phyloP scores from a whole-genome alignment of 177 flowering plant genomes.

The Tripterygium wilfordii region DNA sequence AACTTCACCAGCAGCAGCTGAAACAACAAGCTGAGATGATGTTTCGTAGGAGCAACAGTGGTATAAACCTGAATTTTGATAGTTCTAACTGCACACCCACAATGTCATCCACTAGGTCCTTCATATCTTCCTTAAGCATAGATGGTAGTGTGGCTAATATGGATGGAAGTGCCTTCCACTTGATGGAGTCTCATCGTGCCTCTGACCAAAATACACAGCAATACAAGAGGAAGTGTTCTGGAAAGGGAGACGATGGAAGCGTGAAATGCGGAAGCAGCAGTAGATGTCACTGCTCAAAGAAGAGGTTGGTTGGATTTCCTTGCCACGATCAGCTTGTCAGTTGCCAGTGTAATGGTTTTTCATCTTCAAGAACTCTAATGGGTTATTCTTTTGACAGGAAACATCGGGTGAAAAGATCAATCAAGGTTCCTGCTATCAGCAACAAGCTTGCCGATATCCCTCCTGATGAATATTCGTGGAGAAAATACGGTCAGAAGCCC shows the following conservation, averaged over 20 bases:
- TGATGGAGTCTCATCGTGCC: conserved; percentile 55
- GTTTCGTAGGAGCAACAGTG: conserved; percentile 61
- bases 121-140: conserved; percentile 85
- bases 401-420: conserved; percentile 81
- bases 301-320: conserved; percentile 71
- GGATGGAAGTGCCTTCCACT: conserved; percentile 64
- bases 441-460: conserved; percentile 98
- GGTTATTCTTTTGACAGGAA: conserved; percentile 43
- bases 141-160: conserved; percentile 90
- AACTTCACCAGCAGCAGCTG: conserved; percentile 41
- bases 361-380: too few relatives aligned
- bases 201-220: conserved; percentile 61
- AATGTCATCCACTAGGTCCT: conserved; percentile 89
- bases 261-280: conserved; percentile 82
- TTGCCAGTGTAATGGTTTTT: too few relatives aligned
- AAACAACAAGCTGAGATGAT: conserved; percentile 68
- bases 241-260: conserved; percentile 75
- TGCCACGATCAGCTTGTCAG: background rate
- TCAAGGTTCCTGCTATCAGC: conserved; percentile 96
- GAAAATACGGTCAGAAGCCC: conserved; percentile 99
- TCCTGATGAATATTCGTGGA: conserved; percentile 96
- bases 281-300: conserved; percentile 95
- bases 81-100: conserved; percentile 78
- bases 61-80: conserved; percentile 76
- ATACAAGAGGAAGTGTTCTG: conserved; percentile 73